Evolutionary conservation across 2,329 filamentous ascomycete genomes (phyloP).

Genomic region (Aspergillus sojae): DNA sequence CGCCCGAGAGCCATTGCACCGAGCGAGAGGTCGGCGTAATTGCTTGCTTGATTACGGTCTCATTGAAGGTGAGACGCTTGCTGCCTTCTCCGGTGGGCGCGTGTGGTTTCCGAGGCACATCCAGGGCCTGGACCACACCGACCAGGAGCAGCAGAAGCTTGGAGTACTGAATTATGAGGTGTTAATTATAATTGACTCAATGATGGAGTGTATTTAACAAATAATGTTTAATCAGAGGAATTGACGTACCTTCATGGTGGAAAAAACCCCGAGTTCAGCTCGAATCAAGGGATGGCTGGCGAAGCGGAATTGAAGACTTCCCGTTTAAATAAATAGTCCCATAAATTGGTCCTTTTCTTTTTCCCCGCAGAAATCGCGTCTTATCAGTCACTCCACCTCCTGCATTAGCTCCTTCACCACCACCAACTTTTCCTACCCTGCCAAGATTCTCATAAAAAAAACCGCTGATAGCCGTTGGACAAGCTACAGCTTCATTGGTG

Average conservation of each 20-base stretch:
- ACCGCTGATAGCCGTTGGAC: conserved; percentile 6
- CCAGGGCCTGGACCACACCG: conserved; percentile 38
- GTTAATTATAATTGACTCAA: neutral
- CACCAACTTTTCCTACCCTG: neutral
- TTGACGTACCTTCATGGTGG: conserved; percentile 16
- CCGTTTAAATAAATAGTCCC: neutral
- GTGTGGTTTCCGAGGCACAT: conserved; percentile 57
- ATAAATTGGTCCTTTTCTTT: too few relatives aligned
- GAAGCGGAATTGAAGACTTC: neutral
- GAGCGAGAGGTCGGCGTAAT: conserved; percentile 53
- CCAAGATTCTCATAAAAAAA: conserved; percentile 5
- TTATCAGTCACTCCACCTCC: neutral
- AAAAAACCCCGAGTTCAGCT: neutral
- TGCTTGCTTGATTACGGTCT: conserved; percentile 54
- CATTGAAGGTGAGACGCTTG: conserved; percentile 62
- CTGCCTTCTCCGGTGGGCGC: conserved; percentile 60
- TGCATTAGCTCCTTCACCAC: conserved; percentile 1
- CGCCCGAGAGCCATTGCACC: conserved; percentile 61
- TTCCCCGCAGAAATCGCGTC: neutral
- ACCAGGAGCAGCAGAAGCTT: conserved; percentile 13
- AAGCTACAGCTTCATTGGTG: neutral
- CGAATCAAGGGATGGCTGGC: neutral
- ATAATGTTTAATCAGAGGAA: too few relatives aligned
- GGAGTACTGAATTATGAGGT: neutral
- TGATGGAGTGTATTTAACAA: neutral